phyloP scores from a whole-genome alignment of 106 monocot genomes.

The Acanthochlamys bracteata region DNA sequence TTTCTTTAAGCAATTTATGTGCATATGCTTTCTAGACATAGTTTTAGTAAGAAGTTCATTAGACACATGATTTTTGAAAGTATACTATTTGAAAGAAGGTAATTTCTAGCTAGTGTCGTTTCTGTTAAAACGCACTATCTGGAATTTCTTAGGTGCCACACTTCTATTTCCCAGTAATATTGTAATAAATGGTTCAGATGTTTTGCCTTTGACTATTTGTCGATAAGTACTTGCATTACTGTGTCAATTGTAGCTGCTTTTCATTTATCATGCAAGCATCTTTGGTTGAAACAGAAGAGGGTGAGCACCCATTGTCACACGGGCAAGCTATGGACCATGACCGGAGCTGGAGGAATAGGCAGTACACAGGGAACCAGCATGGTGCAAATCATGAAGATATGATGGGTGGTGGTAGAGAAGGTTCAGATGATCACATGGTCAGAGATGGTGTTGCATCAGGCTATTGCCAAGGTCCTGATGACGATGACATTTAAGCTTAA shows the following conservation, averaged over 20 bases:
- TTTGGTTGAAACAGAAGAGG: constrained; percentile 16
- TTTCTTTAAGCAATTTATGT: not conserved
- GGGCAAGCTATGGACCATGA: constrained; percentile 22
- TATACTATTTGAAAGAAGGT: too few relatives aligned
- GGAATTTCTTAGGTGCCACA: too few relatives aligned
- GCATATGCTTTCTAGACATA: too few relatives aligned
- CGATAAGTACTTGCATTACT: too few relatives aligned
- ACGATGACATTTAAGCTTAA: constrained; percentile 6
- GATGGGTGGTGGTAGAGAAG: constrained; percentile 15
- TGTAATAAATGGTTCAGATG: too few relatives aligned
- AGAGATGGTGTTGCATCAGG: constrained; percentile 13
- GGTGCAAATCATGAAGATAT: constrained; percentile 12
- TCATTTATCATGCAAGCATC: not conserved
- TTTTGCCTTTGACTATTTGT: too few relatives aligned
- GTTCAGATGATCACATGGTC: constrained; percentile 11
- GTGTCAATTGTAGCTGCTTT: not conserved
- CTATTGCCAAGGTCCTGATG: constrained; percentile 15
- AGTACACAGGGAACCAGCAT: constrained; percentile 15
- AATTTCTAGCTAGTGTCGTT: too few relatives aligned
- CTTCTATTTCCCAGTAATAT: too few relatives aligned
- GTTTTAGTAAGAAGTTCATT: too few relatives aligned
- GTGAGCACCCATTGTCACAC: constrained; percentile 14
- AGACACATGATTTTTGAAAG: too few relatives aligned
- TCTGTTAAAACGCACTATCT: too few relatives aligned
- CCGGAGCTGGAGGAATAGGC: constrained; percentile 33